Conservation (phyloP, 345 rosid genomes). For the Hibiscus mutabilis region DNA sequence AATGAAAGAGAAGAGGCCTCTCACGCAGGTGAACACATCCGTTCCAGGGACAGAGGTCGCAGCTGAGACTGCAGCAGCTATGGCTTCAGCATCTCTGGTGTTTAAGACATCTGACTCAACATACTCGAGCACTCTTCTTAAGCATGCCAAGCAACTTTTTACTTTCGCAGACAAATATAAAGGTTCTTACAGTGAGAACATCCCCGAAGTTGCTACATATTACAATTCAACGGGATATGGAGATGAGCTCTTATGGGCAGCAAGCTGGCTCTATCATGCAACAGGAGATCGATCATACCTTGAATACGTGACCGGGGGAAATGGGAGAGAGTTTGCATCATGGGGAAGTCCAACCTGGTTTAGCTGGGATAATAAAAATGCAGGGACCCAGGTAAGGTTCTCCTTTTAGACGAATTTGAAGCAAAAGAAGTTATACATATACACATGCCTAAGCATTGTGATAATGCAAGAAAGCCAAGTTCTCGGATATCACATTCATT, state of each 20-base stretch:
- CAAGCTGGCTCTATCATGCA: constrained; percentile 93
- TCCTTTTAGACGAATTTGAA: background rate
- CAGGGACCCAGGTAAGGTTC: constrained; percentile 74
- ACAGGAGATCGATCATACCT: constrained; percentile 68
- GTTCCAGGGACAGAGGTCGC: constrained; percentile 90
- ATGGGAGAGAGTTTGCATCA: constrained; percentile 58
- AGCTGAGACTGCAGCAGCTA: constrained; percentile 95
- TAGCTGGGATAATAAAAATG: constrained; percentile 95
- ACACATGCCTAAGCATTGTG: background rate
- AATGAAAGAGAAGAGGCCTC: constrained; percentile 77
- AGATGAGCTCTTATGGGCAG: constrained; percentile 94
- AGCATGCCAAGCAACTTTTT: constrained; percentile 75
- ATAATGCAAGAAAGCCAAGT: background rate
- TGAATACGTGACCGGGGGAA: constrained; percentile 45
- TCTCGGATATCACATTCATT: background rate
- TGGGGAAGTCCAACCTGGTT: constrained; percentile 94
- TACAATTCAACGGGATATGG: constrained; percentile 89
- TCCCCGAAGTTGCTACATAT: constrained; percentile 54
- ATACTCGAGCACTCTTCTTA: constrained; percentile 69
- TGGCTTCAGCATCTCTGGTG: constrained; percentile 93
- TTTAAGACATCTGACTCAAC: constrained; percentile 49
- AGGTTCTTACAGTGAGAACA: constrained; percentile 60
- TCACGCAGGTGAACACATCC: constrained; percentile 51
- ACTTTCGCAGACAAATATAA: constrained; percentile 60
- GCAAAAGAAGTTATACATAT: background rate